Conservation (phyloP, 192 early-diverging fungal species). For the Umbelopsis sp. region DNA sequence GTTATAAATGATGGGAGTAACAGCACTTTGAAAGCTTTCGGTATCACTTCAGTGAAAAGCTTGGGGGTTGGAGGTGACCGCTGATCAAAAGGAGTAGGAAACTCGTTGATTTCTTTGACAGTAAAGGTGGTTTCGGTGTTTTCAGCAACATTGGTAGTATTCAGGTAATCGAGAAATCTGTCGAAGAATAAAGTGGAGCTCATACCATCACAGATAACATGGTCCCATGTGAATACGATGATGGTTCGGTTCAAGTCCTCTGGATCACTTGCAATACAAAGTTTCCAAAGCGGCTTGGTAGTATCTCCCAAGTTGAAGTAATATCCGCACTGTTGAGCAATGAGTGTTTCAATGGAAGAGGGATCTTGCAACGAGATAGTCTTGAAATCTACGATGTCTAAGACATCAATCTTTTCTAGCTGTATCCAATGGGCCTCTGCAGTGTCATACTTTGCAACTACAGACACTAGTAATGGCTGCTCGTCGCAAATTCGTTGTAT, state of each 20-base stretch:
- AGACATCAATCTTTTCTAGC: conserved; percentile 11
- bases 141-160: background rate
- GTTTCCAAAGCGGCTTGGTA: conserved; percentile 28
- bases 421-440: conserved; percentile 22
- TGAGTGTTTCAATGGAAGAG: background rate
- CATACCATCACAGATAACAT: conserved; percentile 33
- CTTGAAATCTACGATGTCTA: background rate
- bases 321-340: conserved; percentile 10
- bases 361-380: background rate
- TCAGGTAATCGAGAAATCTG: conserved; percentile 22
- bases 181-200: conserved; percentile 28
- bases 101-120: background rate
- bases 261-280: conserved; percentile 7
- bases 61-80: conserved; percentile 5
- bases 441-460: background rate
- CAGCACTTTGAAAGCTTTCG: conserved; percentile 14
- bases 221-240: conserved; percentile 19
- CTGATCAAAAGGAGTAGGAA: conserved; percentile 12
- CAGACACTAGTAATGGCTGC: conserved; percentile 14
- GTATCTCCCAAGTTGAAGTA: conserved; percentile 20
- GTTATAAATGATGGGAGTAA: conserved; percentile 1
- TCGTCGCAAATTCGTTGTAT: conserved; percentile 22
- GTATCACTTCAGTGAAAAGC: conserved; percentile 10
- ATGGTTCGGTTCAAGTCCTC: background rate
- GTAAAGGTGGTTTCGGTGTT: background rate